A percentile compares a stretch with the other conserved stretches of the same genome.
phyloP scores from a whole-genome alignment of 495 filamentous ascomycete genomes.

The Aspergillus ostianus region DNA sequence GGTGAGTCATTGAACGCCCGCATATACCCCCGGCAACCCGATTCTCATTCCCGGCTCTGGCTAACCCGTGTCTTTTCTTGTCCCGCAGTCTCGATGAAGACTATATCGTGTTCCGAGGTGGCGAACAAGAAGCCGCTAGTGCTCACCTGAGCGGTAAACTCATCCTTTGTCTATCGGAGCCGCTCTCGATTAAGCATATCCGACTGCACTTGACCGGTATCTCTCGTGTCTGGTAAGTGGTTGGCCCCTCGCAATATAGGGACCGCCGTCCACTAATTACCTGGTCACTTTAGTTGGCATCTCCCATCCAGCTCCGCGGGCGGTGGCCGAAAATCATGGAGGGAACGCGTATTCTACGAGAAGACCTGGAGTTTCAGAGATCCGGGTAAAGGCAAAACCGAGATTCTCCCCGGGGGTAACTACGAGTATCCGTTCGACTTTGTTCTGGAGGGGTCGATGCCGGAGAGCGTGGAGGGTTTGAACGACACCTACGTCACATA shows the following conservation, averaged over 20 bases:
- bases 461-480: constrained; percentile 89
- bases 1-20: constrained; percentile 33
- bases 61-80: constrained; percentile 9
- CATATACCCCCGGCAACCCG: constrained; percentile 11
- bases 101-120: constrained; percentile 75
- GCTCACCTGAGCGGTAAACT: constrained; percentile 71
- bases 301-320: constrained; percentile 44
- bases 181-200: constrained; percentile 68
- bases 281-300: constrained; percentile 38
- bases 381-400: constrained; percentile 50
- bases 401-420: constrained; percentile 69
- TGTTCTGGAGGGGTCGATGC: constrained; percentile 67
- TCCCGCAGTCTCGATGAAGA: constrained; percentile 69
- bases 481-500: constrained; percentile 79
- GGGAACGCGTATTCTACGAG: constrained; percentile 56
- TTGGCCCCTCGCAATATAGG: constrained; percentile 10
- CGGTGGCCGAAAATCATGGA: constrained; percentile 47
- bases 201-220: constrained; percentile 69
- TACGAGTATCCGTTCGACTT: constrained; percentile 91
- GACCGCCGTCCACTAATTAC: constrained; percentile 13
- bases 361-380: constrained; percentile 55
- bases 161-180: constrained; percentile 69
- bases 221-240: constrained; percentile 65
- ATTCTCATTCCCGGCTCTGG: constrained; percentile 11
- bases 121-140: constrained; percentile 70